Evolutionary conservation across 2,329 filamentous ascomycete genomes (phyloP).

Genomic region (Talaromyces sp.): DNA sequence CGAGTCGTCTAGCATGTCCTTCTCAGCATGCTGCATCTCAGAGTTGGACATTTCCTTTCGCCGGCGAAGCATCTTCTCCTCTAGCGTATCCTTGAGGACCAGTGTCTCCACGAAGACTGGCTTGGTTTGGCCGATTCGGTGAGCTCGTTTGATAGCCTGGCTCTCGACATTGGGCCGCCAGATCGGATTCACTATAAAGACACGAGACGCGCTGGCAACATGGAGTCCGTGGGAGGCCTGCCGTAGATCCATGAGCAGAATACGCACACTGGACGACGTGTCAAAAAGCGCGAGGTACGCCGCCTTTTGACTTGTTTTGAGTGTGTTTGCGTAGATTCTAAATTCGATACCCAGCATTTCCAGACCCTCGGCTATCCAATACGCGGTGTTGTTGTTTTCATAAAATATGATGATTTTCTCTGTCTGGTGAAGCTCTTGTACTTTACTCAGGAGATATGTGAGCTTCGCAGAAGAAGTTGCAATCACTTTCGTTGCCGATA

Average conservation of each 20-base stretch:
- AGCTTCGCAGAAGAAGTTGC: conserved; percentile 83
- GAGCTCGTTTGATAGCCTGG: conserved; percentile 85
- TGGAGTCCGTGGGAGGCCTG: conserved; percentile 87
- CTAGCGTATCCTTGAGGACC: conserved; percentile 72
- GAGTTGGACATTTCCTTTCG: conserved; percentile 67
- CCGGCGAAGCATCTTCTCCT: conserved; percentile 75
- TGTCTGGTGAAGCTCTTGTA: conserved; percentile 60
- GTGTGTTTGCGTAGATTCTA: conserved; percentile 50
- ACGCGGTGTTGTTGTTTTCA: conserved; percentile 80
- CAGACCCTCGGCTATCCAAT: conserved; percentile 75
- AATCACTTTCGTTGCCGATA: conserved; percentile 59
- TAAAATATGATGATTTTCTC: conserved; percentile 95
- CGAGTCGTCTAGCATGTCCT: conserved; percentile 54
- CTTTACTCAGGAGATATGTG: conserved; percentile 73
- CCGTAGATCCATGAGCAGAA: conserved; percentile 85
- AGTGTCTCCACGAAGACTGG: conserved; percentile 82
- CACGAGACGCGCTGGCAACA: conserved; percentile 72
- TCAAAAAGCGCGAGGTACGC: conserved; percentile 79
- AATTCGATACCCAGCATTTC: conserved; percentile 64
- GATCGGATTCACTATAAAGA: conserved; percentile 86
- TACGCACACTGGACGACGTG: conserved; percentile 61
- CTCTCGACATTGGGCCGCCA: conserved; percentile 79
- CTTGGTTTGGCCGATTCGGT: conserved; percentile 76
- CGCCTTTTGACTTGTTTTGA: conserved; percentile 60
- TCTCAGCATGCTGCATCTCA: conserved; percentile 52